Base-by-base conservation (phyloP, 1,284 basidiomycete genomes). In the Irpex sp. region DNA sequence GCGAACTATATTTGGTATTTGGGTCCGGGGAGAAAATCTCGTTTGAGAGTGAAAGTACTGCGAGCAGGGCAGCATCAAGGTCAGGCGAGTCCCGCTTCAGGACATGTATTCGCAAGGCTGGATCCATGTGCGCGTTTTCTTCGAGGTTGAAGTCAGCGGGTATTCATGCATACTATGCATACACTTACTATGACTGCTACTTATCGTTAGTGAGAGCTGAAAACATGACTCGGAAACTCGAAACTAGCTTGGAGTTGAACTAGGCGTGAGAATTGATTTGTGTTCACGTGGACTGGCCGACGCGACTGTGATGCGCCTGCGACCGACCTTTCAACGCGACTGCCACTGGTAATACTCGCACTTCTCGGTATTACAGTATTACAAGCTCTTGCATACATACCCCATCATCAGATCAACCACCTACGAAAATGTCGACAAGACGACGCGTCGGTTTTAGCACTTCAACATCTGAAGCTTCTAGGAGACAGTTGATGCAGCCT, bases 401-500 rank as follows among this genome's bases (percentile, higher is more conserved):
- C n/a, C 26, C 11, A 47, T 21, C 17, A 15, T 15, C 38, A 26
- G 7, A 15, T 8, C 47, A 26, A 34, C 17, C 2, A 58, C 37
- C 7, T 36, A 15, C 34, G 34, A 51, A 13, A 51, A 92, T 92
- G 90, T 80, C 89, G 47, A 88, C 87, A 26, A 80, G 85, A 74
- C 79, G 89, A 67, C 84, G 88, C 72, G 88, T 92, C 58, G 90
- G 90, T 3, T 85, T 92, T 66, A 90, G 86, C 70, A 80, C 81
- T 38, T 87, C 88, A 40, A 88, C 87, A 47, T 89, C 89, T 2
- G 91, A 92, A 74, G 88, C 89, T 59, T 89, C 89, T 47, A 82
- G 91, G 36, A 81, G 90, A 64, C 88, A 91, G 74, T 79, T 92
- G 19, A 92, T 92, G 89, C 87, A 89, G 70, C 91, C 90, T 5